phyloP scores from a whole-genome alignment of 768 basidiomycete genomes.

The Auricularia auricula-judae region DNA sequence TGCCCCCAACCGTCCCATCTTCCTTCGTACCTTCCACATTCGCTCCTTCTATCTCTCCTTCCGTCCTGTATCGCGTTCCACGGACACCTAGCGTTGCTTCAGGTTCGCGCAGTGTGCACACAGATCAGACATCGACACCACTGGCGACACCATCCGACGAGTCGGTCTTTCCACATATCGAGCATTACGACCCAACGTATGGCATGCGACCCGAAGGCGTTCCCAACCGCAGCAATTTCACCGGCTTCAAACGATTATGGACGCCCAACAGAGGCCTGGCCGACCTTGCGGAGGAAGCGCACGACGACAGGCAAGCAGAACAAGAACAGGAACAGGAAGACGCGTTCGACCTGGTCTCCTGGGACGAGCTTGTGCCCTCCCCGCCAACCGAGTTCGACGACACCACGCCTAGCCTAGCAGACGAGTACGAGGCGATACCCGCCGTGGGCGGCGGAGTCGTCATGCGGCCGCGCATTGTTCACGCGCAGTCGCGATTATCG shows the following conservation, averaged over 20 bases:
- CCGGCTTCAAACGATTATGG: slow-evolving; percentile 40
- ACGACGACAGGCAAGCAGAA: slow-evolving; percentile 34
- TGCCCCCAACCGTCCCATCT: neutral
- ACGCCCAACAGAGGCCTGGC: slow-evolving; percentile 54
- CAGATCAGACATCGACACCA: neutral
- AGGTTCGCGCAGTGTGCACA: neutral
- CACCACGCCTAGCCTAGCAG: slow-evolving; percentile 22
- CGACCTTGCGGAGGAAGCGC: slow-evolving; percentile 63
- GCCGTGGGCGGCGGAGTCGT: slow-evolving; percentile 87
- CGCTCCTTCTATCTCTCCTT: slow-evolving; percentile 5
- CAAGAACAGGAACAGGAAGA: slow-evolving; percentile 21
- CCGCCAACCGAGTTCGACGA: slow-evolving; percentile 24
- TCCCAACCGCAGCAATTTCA: slow-evolving; percentile 74
- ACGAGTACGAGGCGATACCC: slow-evolving; percentile 79
- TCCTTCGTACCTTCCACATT: neutral
- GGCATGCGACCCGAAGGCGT: slow-evolving; percentile 87
- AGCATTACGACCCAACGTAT: slow-evolving; percentile 94
- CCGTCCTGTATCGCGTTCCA: neutral
- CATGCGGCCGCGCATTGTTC: slow-evolving; percentile 73
- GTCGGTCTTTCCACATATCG: slow-evolving; percentile 47
- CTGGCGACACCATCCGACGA: neutral
- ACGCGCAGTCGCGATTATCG: slow-evolving; percentile 68
- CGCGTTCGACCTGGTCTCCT: slow-evolving; percentile 58
- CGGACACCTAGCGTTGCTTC: neutral
- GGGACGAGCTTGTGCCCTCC: slow-evolving; percentile 48